Base-by-base conservation (phyloP, 352 stramenopile genomes). In the Phytophthora tentaculata region DNA sequence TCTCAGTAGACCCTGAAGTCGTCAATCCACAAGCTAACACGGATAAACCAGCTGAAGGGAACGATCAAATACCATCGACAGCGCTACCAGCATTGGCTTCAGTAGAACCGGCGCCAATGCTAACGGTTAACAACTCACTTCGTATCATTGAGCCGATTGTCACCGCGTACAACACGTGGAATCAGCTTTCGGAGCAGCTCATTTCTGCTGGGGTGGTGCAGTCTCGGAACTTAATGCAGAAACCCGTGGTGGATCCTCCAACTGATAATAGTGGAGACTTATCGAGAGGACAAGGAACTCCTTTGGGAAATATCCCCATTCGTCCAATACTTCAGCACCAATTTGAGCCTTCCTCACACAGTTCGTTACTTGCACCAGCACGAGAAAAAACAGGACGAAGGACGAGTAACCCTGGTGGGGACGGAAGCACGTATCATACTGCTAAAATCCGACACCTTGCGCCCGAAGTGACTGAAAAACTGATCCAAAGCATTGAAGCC, bases 401-500 rank as follows among this genome's bases (percentile, higher is more conserved):
- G 49, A 23, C 35, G 16, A 74, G 64, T 48, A 29, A 56, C 16
- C 58, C 56, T 4, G 57, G 14, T 24, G 59, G 59, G 13, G 68
- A 69, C 77, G 63, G 61, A 29, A 62, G 75, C 59, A 84, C 80
- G 26, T 90, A 79, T 14, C 59, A 88, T 35, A 74, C 67, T 6
- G 68, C 78, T 26, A 74, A 70, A 45, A 77, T 83, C 32, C 77
- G 76, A 14, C 39, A 62, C 3, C 64, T 90, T 28, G 71, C 77
- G 28, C 29, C 66, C 2, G 55, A 77, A 8, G 74, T 75, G 28
- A 56, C 66, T 1, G 53, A 61, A 8, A 68, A 32, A 37, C 65
- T 90, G n/a, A 73, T 67, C 5, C 39, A 79, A 35, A 73, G 71
- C 19, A 61, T 90, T n/a, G 47, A 73, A 9, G 59, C 37, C 9